These are phyloP conservation scores for Castanopsis chinensis DNA, from an alignment of 306 rosid genomes.

Conservation along the genomic window DNA sequence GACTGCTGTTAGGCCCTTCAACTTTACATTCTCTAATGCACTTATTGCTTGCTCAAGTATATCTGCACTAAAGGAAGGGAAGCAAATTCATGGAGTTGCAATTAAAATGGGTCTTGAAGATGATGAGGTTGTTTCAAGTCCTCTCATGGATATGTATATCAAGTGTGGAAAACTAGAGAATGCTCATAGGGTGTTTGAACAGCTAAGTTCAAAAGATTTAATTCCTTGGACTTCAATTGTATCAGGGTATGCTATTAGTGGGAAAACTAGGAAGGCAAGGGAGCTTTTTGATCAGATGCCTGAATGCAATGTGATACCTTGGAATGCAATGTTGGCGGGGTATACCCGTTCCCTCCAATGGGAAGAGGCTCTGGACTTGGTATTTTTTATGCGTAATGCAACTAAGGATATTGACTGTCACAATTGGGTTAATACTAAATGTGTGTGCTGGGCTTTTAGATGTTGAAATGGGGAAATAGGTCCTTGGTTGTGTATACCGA, in stretches of 20 bases:
- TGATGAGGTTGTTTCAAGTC: conserved; percentile 51
- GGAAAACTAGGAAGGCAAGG: conserved; percentile 55
- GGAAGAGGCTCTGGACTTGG: conserved; percentile 58
- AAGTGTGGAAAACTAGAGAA: conserved; percentile 56
- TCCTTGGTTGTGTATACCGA: conserved; percentile 64
- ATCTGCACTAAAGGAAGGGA: conserved; percentile 53
- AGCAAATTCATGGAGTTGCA: conserved; percentile 61
- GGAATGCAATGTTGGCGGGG: conserved; percentile 87
- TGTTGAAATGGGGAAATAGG: conserved; percentile 62
- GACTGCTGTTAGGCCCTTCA: conserved; percentile 42
- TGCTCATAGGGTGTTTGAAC: conserved; percentile 49
- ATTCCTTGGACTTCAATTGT: conserved; percentile 73
- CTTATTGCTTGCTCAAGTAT: conserved; percentile 59
- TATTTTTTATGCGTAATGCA: conserved; percentile 42
- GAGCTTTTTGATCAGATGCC: conserved; percentile 67
- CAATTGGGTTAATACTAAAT: conserved; percentile 57
- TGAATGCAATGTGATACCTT: conserved; percentile 62
- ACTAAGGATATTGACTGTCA: conserved; percentile 44
- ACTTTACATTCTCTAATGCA: conserved; percentile 62
- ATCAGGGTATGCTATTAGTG: conserved; percentile 58
- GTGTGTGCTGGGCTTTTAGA: conserved; percentile 50
- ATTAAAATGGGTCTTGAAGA: conserved; percentile 46
- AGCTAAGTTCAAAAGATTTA: conserved; percentile 50
- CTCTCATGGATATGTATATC: conserved; percentile 61
- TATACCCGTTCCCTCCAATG: conserved; percentile 40